Conservation (phyloP, 1,139 yeast species). For the Yamadazyma mexicana region DNA sequence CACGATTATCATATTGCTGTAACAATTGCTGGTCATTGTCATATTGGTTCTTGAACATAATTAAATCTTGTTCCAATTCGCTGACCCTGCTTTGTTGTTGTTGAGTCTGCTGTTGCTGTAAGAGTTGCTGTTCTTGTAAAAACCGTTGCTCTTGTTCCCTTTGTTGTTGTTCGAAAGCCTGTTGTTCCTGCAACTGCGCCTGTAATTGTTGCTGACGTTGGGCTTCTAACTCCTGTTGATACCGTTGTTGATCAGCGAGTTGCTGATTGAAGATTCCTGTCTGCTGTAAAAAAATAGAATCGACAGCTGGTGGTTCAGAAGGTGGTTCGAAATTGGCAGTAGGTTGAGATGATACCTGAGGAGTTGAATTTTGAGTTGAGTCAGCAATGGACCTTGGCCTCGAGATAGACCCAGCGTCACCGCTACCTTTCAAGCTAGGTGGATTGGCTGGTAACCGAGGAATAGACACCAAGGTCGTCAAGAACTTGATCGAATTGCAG, state of each 20-base stretch:
- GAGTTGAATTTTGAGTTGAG: constrained; percentile 20
- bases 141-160: constrained; percentile 57
- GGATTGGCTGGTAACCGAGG: constrained; percentile 72
- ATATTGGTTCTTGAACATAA: constrained; percentile 75
- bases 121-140: constrained; percentile 56
- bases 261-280: constrained; percentile 47
- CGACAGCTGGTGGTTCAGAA: constrained; percentile 41
- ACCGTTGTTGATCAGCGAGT: constrained; percentile 67
- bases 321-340: constrained; percentile 29
- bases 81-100: constrained; percentile 81
- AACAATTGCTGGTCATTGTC: constrained; percentile 84
- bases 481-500: constrained; percentile 80
- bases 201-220: constrained; percentile 51
- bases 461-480: constrained; percentile 80
- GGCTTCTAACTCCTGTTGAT: constrained; percentile 57
- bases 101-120: constrained; percentile 68
- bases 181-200: constrained; percentile 56
- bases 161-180: constrained; percentile 68
- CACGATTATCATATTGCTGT: constrained; percentile 86
- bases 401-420: constrained; percentile 33
- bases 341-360: constrained; percentile 35
- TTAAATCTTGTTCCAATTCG: constrained; percentile 78
- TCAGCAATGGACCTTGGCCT: constrained; percentile 40
- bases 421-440: constrained; percentile 65
- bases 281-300: constrained; percentile 46